Evolutionary conservation across 2,329 filamentous ascomycete species (phyloP).

Genomic region (Talaromyces sp.): DNA sequence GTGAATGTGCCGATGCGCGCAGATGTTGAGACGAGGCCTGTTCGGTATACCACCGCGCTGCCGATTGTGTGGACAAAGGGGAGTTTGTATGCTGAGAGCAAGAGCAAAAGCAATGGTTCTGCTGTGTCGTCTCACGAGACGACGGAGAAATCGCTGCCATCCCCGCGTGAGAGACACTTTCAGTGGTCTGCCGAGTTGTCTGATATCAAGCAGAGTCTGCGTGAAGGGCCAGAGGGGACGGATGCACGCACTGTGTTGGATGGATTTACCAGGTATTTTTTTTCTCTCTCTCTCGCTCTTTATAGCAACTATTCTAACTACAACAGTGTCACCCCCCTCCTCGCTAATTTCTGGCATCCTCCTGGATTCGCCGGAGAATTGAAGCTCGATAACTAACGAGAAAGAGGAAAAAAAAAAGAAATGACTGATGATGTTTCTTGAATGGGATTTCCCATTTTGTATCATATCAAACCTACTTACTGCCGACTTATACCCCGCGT

Average conservation of each 20-base stretch:
- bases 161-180: conserved; percentile 65
- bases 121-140: not conserved
- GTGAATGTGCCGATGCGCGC: conserved; percentile 80
- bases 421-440: not conserved
- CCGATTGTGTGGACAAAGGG: conserved; percentile 81
- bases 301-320: not conserved
- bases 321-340: conserved; percentile 73
- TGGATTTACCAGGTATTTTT: conserved; percentile 68
- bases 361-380: conserved; percentile 62
- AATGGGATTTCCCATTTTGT: not conserved
- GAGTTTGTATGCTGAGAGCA: conserved; percentile 74
- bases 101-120: conserved; percentile 24
- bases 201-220: conserved; percentile 79
- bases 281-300: not conserved
- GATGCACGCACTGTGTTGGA: conserved; percentile 88
- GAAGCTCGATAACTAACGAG: conserved; percentile 46
- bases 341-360: conserved; percentile 85
- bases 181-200: conserved; percentile 82
- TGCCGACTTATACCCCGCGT: not conserved
- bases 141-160: not conserved
- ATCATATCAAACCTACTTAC: not conserved
- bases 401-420: not conserved
- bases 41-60: conserved; percentile 72
- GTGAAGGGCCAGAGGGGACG: conserved; percentile 69
- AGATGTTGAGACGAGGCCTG: conserved; percentile 63